phyloP scores from a whole-genome alignment of 106 monocot genomes.

The Dendrobium huoshanense region DNA sequence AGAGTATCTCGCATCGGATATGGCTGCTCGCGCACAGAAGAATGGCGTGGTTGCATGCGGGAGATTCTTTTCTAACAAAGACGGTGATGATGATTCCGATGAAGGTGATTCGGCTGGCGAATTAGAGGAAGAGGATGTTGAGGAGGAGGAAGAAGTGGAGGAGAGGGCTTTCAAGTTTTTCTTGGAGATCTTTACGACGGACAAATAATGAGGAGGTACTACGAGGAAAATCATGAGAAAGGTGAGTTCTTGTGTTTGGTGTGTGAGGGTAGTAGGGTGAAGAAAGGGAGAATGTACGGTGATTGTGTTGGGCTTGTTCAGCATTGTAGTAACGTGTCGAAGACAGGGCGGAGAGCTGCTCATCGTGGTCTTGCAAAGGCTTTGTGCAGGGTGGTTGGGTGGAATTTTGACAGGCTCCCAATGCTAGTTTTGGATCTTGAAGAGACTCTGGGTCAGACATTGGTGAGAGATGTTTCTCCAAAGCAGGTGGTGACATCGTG shows the following conservation, averaged over 20 bases:
- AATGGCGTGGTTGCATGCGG: conserved; percentile 11
- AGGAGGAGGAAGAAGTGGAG: conserved; percentile 23
- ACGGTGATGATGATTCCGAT: neutral
- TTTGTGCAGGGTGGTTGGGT: conserved; percentile 52
- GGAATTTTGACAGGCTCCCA: conserved; percentile 60
- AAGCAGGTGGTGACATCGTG: neutral
- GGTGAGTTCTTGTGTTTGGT: conserved; percentile 69
- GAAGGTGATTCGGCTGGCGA: conserved; percentile 18
- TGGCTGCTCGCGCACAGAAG: conserved; percentile 7
- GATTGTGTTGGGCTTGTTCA: conserved; percentile 46
- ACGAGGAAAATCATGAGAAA: conserved; percentile 41
- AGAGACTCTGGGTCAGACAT: conserved; percentile 6
- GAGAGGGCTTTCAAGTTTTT: conserved; percentile 37
- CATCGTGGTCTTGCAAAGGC: conserved; percentile 52
- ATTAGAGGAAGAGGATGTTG: conserved; percentile 19
- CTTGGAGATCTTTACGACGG: conserved; percentile 30
- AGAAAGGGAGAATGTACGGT: conserved; percentile 37
- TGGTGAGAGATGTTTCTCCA: conserved; percentile 3
- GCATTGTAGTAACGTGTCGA: conserved; percentile 38
- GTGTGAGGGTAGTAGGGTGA: conserved; percentile 32
- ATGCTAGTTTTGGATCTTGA: conserved; percentile 36
- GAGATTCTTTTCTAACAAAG: conserved; percentile 4
- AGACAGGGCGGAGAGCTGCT: conserved; percentile 32
- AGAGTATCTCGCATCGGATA: neutral
- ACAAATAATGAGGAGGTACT: conserved; percentile 52